Conservation (phyloP, 208 protist genomes). For the Acanthamoeba sp. region DNA sequence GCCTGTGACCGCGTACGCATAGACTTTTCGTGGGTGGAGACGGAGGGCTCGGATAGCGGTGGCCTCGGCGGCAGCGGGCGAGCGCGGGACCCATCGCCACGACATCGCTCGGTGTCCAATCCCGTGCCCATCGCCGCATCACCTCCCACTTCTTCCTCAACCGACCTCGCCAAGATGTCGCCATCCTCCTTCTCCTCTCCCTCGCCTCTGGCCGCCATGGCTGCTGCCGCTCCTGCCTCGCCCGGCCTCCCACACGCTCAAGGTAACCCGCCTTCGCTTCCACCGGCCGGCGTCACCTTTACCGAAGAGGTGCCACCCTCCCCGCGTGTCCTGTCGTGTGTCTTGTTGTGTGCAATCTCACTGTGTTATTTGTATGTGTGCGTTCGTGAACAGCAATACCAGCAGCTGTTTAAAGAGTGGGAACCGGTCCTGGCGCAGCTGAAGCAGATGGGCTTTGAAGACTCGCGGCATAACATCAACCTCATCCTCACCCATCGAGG, state of each 20-base stretch:
- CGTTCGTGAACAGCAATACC: neutral
- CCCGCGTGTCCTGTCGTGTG: neutral
- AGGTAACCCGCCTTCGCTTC: neutral
- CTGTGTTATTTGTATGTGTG: neutral
- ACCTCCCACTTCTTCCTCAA: neutral
- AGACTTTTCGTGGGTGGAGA: constrained; percentile 37
- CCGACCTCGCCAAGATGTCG: constrained; percentile 21
- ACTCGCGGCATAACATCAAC: constrained; percentile 34
- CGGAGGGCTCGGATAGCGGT: neutral
- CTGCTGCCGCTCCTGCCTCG: neutral
- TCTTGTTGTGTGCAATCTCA: neutral
- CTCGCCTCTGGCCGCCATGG: neutral
- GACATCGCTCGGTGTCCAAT: neutral
- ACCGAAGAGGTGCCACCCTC: constrained; percentile 10
- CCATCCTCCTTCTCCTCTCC: constrained; percentile 4
- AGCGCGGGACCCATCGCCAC: neutral
- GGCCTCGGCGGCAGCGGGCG: neutral
- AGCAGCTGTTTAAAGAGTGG: constrained; percentile 37
- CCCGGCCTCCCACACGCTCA: neutral
- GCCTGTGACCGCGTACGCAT: neutral
- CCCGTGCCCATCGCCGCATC: constrained; percentile 8
- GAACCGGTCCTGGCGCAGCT: constrained; percentile 5
- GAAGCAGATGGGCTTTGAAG: constrained; percentile 48
- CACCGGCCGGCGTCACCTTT: neutral
- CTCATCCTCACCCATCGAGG: constrained; percentile 16